phyloP scores from a whole-genome alignment of 805 yeast species.

The Suhomyces sp. region DNA sequence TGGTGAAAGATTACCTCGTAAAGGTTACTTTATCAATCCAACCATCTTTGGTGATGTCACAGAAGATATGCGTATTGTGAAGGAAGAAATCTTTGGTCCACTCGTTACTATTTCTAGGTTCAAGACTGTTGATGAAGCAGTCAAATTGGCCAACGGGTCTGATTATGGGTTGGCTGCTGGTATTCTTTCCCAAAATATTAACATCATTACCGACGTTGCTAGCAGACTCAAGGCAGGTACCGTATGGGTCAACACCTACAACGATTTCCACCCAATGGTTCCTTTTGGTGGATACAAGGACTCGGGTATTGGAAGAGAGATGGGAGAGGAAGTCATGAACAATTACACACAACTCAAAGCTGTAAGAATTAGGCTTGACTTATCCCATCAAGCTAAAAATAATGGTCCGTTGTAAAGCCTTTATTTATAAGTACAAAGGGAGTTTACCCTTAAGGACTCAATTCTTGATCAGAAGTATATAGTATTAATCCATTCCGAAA shows the following conservation, averaged over 20 bases:
- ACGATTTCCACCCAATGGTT: conserved; percentile 40
- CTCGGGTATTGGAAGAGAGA: conserved; percentile 40
- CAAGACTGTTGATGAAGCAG: conserved; percentile 63
- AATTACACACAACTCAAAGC: conserved; percentile 33
- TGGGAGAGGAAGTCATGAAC: conserved; percentile 32
- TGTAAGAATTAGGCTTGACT: conserved; percentile 27
- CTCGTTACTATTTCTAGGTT: conserved; percentile 71
- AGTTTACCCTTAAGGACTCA: too few relatives aligned
- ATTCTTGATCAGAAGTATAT: too few relatives aligned
- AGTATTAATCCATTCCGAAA: background rate
- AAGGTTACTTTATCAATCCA: conserved; percentile 71
- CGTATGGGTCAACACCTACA: conserved; percentile 47
- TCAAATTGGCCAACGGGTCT: conserved; percentile 66
- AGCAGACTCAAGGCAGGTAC: conserved; percentile 45
- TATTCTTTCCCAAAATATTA: conserved; percentile 66
- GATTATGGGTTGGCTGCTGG: conserved; percentile 81
- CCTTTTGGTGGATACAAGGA: conserved; percentile 41
- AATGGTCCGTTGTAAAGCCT: too few relatives aligned
- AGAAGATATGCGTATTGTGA: conserved; percentile 61
- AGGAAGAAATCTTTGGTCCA: conserved; percentile 88
- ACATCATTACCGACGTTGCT: conserved; percentile 63
- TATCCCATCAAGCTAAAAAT: background rate
- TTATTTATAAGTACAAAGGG: too few relatives aligned
- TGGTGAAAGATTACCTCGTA: conserved; percentile 41
- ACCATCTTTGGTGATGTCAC: conserved; percentile 72